Percentiles rank a stretch among this genome's conserved stretches.
Conservation (phyloP, 1,284 basidiomycete genomes). For the Puccinia brachypodii region DNA sequence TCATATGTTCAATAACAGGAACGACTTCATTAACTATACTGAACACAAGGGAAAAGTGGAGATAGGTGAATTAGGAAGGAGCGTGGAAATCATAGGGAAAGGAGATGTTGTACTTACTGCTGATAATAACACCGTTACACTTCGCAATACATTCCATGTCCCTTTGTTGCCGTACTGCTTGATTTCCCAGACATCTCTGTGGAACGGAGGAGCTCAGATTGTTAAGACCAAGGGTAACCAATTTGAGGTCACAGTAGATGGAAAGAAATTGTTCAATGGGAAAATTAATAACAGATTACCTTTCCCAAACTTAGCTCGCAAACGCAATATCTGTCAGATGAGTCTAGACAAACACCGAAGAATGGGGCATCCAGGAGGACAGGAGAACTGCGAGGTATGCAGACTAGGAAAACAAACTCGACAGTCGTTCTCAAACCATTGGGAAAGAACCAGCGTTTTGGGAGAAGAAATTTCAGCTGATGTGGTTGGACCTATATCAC, state of each 20-base stretch:
- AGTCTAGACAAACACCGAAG: constrained; percentile 1
- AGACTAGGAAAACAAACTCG: constrained; percentile 28
- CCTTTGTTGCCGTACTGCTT: constrained; percentile 8
- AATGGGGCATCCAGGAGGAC: background rate
- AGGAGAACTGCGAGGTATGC: constrained; percentile 11
- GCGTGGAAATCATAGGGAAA: background rate
- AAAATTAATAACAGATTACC: constrained; percentile 8
- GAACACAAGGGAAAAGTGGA: background rate
- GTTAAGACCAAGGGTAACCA: background rate
- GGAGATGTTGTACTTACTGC: background rate
- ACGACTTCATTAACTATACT: background rate
- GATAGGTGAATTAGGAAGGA: constrained; percentile 9
- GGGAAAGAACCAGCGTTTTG: background rate
- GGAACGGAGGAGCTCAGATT: background rate
- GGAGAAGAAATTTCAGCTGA: constrained; percentile 10
- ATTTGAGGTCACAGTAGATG: background rate
- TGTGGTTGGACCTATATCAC: constrained; percentile 21
- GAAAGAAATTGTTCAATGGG: constrained; percentile 1
- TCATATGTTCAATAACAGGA: constrained; percentile 19
- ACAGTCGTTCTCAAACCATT: background rate
- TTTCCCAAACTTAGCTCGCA: background rate
- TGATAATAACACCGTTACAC: background rate
- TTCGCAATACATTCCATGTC: constrained; percentile 9
- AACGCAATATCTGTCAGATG: background rate
- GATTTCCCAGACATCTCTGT: background rate